Percentiles rank a stretch among this genome's conserved stretches.
phyloP scores from a whole-genome alignment of 176 grass and related monocot genomes.

The Eragrostis curvula region DNA sequence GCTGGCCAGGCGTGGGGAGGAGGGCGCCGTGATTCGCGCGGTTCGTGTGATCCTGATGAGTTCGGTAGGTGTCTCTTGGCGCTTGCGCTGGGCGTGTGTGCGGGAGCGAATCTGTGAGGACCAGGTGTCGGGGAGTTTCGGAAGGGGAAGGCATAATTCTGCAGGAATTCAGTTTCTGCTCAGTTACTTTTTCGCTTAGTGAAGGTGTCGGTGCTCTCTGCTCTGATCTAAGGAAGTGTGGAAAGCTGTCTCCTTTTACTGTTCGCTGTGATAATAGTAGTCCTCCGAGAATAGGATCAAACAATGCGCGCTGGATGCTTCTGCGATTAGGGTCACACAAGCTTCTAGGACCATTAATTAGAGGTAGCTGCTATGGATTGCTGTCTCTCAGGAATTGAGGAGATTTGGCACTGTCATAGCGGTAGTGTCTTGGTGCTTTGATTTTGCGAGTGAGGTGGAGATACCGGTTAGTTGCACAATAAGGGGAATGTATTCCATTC shows the following conservation, averaged over 20 bases:
- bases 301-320: background rate
- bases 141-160: background rate
- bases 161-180: background rate
- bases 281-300: background rate
- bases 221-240: slow-evolving; percentile 9
- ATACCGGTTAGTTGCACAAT: background rate
- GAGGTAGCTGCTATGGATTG: background rate
- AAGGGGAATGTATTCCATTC: background rate
- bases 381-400: background rate
- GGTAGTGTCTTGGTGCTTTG: background rate
- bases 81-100: background rate
- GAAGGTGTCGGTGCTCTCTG: slow-evolving; percentile 14
- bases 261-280: background rate
- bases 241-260: background rate
- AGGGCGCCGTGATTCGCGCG: background rate
- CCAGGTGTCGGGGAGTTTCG: background rate
- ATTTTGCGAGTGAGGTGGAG: background rate
- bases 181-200: background rate
- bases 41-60: slow-evolving; percentile 18
- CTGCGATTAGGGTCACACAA: background rate
- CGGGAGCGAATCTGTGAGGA: slow-evolving; percentile 29
- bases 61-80: background rate
- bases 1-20: background rate
- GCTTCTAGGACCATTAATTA: background rate
- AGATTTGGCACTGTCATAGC: background rate